Conservation (phyloP, 2,329 filamentous ascomycete genomes). For the Calonectria honghensis region DNA sequence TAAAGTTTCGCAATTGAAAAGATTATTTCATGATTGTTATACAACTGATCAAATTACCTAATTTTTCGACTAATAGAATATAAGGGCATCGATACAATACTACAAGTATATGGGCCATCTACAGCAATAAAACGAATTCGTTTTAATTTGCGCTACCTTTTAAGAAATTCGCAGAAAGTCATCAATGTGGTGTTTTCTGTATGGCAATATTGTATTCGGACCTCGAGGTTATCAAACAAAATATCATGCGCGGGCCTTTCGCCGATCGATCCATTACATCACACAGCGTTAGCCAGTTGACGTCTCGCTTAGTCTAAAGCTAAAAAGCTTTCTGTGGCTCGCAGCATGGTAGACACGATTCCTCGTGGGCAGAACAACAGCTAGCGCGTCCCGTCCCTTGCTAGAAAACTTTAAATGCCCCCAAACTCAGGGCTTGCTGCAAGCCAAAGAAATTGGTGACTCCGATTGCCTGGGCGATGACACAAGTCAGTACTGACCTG, state of each 20-base stretch:
- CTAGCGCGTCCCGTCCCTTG: background rate
- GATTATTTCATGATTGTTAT: background rate
- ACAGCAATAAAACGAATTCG: too few relatives aligned
- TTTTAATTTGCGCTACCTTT: too few relatives aligned
- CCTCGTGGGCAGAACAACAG: background rate
- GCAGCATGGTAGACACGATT: too few relatives aligned
- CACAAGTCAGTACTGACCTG: background rate
- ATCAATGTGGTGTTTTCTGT: too few relatives aligned
- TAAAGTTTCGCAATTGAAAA: background rate
- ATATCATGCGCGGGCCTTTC: background rate
- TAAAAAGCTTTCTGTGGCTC: background rate
- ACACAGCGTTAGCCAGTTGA: background rate
- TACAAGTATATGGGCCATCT: too few relatives aligned
- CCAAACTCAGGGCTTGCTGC: background rate
- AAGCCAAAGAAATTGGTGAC: background rate
- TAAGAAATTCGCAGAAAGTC: too few relatives aligned
- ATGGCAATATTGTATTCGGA: background rate
- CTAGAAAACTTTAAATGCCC: background rate
- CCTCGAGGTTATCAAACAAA: background rate
- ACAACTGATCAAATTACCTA: background rate
- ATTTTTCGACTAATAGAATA: background rate
- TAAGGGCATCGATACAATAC: background rate
- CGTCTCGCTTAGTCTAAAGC: background rate
- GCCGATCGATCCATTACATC: background rate
- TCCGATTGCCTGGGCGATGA: background rate